Evolutionary conservation across 352 stramenopile genomes (phyloP).

Genomic region (Pythium chondricola): DNA sequence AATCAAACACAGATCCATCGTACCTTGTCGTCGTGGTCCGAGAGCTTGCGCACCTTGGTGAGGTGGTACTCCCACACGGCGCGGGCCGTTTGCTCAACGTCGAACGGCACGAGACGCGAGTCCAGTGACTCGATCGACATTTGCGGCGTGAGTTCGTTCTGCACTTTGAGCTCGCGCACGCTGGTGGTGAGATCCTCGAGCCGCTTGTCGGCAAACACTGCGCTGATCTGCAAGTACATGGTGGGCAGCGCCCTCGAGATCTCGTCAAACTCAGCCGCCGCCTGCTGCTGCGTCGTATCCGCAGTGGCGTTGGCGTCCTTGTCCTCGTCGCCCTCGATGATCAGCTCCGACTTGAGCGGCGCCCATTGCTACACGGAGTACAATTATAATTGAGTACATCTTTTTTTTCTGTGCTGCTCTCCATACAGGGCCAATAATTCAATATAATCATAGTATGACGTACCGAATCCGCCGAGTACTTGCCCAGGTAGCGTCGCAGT

Average conservation of each 20-base stretch:
- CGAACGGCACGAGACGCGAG: conserved; percentile 13
- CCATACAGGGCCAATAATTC: too few relatives aligned
- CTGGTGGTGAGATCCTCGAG: conserved; percentile 2
- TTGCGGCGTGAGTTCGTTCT: conserved; percentile 6
- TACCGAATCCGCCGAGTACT: conserved; percentile 14
- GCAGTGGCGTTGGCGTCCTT: background rate
- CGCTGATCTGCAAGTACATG: conserved; percentile 14
- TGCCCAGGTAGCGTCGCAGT: conserved; percentile 10
- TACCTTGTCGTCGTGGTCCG: background rate
- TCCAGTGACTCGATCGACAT: conserved; percentile 15
- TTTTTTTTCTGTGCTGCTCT: too few relatives aligned
- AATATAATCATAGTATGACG: background rate
- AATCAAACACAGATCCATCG: background rate
- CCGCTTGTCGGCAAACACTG: conserved; percentile 8
- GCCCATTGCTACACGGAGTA: conserved; percentile 11
- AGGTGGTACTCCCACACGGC: conserved; percentile 18
- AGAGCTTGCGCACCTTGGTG: conserved; percentile 7
- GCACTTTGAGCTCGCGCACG: conserved; percentile 8
- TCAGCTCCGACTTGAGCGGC: background rate
- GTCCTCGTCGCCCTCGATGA: background rate
- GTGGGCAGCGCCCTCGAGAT: conserved; percentile 5
- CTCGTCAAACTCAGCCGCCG: conserved; percentile 1
- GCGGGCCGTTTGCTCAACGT: conserved; percentile 1
- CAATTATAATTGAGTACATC: too few relatives aligned
- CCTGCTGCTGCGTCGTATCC: background rate